Base-by-base conservation (phyloP, 2,329 filamentous ascomycete species). In the Botryotinia narcissicola region DNA sequence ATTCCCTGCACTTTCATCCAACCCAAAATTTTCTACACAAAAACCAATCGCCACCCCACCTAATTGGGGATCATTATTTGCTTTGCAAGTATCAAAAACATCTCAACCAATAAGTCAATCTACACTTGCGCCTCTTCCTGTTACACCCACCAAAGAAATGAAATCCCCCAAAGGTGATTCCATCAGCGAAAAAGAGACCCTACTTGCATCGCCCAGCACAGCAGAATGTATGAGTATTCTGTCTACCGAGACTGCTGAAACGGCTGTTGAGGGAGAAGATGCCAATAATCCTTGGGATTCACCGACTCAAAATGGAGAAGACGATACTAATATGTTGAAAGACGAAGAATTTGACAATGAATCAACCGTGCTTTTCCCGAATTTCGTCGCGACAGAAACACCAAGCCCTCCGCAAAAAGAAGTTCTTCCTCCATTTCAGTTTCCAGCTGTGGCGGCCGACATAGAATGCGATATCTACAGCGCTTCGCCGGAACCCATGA, bases 221-320 rank as follows among this genome's bases (percentile, higher is more conserved):
- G 51, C 62, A 46, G 62, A 59, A 68, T 68, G 48, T 48, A 72
- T 68, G 61, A 72, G 70, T 68, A 48, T 48, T 42, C 20, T 29
- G 16, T 72, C 70, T 57, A 44, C 16, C 7, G 70, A 71, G 22
- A 71, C 70, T 22, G 25, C 20, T 18, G 70, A 68, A 37, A 68
- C 62, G 7, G 48, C 48, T 1, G n/a, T 57, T 25, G 66, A 69
- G 6, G 51, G 3, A 69, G 54, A 57, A 14, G 51, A 68, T 16
- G 35, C 4, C 42, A 37, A 16, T 14, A 44, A 22, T 16, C 70
- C 37, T 46, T 72, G 61, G 61, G 63, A 68, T 32, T 72, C 62
- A 18, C 51, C 70, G 18, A 48, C 70, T n/a, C 32, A 10, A 12
- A 37, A 68, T 46, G n/a, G 35, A 37, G 40, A 68, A 48, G 22